Conservation (phyloP, 192 early-diverging fungal species). For the Hyaloraphidium curvatum region DNA sequence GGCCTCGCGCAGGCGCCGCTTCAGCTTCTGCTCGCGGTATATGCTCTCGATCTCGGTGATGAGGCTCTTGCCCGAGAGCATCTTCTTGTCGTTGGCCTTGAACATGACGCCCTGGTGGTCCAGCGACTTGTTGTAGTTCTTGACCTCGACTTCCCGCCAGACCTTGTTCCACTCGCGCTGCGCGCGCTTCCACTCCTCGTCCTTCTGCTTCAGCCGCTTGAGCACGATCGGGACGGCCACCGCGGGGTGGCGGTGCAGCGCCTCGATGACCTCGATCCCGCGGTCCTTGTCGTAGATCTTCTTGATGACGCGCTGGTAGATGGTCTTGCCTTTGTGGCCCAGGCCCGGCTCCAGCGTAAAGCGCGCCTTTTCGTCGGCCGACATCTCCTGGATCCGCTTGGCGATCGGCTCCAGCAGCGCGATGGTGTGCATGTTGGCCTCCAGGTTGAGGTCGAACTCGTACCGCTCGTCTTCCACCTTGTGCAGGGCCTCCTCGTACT, state of each 20-base stretch:
- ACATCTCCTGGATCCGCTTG: conserved; percentile 65
- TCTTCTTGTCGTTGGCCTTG: conserved; percentile 71
- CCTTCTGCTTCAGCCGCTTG: conserved; percentile 89
- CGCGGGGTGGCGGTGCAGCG: conserved; percentile 76
- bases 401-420: conserved; percentile 76
- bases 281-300: conserved; percentile 83
- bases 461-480: conserved; percentile 92
- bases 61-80: conserved; percentile 52
- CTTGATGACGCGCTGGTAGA: conserved; percentile 83
- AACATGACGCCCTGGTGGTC: conserved; percentile 89
- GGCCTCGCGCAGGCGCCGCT: conserved; percentile 17
- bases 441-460: conserved; percentile 96
- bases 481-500: conserved; percentile 84
- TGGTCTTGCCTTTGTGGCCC: conserved; percentile 64
- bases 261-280: conserved; percentile 74
- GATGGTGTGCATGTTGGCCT: conserved; percentile 80
- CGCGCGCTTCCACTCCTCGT: conserved; percentile 90
- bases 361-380: conserved; percentile 45
- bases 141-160: conserved; percentile 84
- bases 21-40: conserved; percentile 59
- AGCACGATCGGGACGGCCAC: conserved; percentile 85
- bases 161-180: conserved; percentile 92
- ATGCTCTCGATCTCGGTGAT: conserved; percentile 70
- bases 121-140: conserved; percentile 85
- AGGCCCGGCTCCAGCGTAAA: conserved; percentile 59